phyloP scores from a whole-genome alignment of 192 early-diverging fungal genomes.

The Gryganskiella cystojenkinii region DNA sequence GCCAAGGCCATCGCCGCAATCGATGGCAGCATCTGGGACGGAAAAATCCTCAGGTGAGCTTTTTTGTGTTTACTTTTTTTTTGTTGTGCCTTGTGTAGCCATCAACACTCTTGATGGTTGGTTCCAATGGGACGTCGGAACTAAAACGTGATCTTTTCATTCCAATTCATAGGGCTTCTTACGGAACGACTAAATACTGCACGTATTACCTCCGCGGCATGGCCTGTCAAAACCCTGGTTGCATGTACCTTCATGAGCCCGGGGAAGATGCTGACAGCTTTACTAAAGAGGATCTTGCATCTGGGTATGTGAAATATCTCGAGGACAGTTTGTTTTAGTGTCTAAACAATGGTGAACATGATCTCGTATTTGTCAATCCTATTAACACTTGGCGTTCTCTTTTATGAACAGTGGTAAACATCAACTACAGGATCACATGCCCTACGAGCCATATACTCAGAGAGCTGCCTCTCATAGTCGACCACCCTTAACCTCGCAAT shows the following conservation, averaged over 20 bases:
- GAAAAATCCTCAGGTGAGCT: constrained; percentile 80
- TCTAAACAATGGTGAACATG: no score
- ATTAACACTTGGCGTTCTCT: neutral
- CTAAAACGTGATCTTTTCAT: neutral
- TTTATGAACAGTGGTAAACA: constrained; percentile 32
- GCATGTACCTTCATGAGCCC: constrained; percentile 96
- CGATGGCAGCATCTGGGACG: constrained; percentile 91
- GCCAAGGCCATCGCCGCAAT: constrained; percentile 91
- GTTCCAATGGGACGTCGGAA: no score
- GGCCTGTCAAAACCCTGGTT: constrained; percentile 91
- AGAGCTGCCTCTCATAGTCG: constrained; percentile 19
- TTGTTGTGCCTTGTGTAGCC: neutral
- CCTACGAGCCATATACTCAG: constrained; percentile 38
- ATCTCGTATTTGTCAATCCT: neutral
- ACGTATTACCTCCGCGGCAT: constrained; percentile 94
- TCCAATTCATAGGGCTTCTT: constrained; percentile 77
- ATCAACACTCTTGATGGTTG: neutral
- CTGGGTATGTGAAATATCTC: constrained; percentile 60
- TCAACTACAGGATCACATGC: constrained; percentile 44
- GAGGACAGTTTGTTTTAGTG: neutral
- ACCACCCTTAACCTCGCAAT: constrained; percentile 22
- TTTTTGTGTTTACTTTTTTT: neutral
- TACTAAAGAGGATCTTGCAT: constrained; percentile 91
- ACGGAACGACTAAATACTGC: constrained; percentile 99
- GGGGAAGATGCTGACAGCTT: constrained; percentile 94